phyloP scores from a whole-genome alignment of 2,329 filamentous ascomycete species.

The Pestalotiopsis sp. region DNA sequence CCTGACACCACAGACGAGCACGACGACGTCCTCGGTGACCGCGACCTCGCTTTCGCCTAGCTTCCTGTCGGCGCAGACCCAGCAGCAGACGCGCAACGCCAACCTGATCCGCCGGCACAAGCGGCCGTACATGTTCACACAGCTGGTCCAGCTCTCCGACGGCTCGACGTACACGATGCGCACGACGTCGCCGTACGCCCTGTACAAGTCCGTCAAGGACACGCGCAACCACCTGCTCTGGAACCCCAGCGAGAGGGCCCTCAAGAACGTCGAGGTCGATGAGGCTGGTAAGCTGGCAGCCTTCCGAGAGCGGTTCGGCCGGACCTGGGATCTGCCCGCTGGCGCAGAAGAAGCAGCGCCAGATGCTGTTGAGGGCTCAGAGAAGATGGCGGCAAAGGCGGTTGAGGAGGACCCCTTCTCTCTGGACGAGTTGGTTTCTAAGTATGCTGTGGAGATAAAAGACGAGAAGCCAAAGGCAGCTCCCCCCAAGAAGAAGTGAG shows the following conservation, averaged over 20 bases:
- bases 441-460: slow-evolving; percentile 45
- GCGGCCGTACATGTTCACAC: slow-evolving; percentile 95
- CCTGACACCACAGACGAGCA: slow-evolving; percentile 24
- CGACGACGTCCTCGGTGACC: slow-evolving; percentile 16
- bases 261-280: slow-evolving; percentile 90
- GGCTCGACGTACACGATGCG: slow-evolving; percentile 82
- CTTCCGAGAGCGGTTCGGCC: slow-evolving; percentile 83
- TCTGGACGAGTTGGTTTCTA: slow-evolving; percentile 51
- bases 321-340: slow-evolving; percentile 69
- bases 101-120: slow-evolving; percentile 86
- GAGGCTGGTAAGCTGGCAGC: slow-evolving; percentile 88
- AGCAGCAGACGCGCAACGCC: slow-evolving; percentile 73
- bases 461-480: slow-evolving; percentile 38
- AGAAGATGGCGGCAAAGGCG: slow-evolving; percentile 26
- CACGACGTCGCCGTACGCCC: slow-evolving; percentile 70
- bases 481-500: slow-evolving; percentile 38
- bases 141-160: slow-evolving; percentile 90
- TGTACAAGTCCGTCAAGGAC: slow-evolving; percentile 73
- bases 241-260: slow-evolving; percentile 81
- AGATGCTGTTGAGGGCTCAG: slow-evolving; percentile 19
- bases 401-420: slow-evolving; percentile 35
- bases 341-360: slow-evolving; percentile 32
- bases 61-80: slow-evolving; percentile 13
- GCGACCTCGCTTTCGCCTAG: not conserved
- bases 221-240: slow-evolving; percentile 86